Percentiles rank a stretch among this genome's conserved stretches.
These are phyloP conservation scores for Haematococcus lacustris DNA, from an alignment of 139 green algal genomes.

Conservation along the genomic window DNA sequence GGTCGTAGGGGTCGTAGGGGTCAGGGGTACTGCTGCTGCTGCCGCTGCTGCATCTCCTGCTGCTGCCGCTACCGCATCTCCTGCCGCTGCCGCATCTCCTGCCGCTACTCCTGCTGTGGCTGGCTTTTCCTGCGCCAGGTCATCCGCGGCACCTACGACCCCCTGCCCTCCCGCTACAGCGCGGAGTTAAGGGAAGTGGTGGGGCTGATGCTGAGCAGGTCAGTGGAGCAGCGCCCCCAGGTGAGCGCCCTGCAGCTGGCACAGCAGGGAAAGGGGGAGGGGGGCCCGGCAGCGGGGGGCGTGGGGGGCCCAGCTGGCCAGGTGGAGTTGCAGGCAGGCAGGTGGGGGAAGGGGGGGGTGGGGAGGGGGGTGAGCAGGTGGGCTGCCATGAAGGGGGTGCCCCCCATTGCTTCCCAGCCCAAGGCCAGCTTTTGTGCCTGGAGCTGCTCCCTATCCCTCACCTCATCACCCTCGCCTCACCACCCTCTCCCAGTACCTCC, in stretches of 20 bases:
- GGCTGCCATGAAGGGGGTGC: conserved; percentile 8
- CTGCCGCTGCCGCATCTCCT: not conserved
- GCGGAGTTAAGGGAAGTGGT: conserved; percentile 15
- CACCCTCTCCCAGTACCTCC: no score
- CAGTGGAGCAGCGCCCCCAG: conserved; percentile 15
- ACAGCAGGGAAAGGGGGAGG: not conserved
- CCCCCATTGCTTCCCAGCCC: not conserved
- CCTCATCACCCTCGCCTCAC: no score
- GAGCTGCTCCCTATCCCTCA: no score
- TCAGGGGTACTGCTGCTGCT: not conserved
- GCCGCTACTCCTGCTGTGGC: not conserved
- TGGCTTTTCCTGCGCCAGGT: conserved; percentile 9
- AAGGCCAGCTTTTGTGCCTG: no score
- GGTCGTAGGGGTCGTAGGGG: not conserved
- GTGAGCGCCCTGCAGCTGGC: conserved; percentile 5
- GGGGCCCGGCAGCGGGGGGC: no score
- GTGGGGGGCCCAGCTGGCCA: no score
- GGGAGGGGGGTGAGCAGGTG: no score
- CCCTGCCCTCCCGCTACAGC: conserved; percentile 22
- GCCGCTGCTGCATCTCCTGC: not conserved
- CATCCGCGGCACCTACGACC: conserved; percentile 31
- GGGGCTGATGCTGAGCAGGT: conserved; percentile 27
- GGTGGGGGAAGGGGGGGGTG: not conserved
- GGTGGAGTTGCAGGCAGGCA: not conserved
- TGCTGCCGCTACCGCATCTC: no score